Evolutionary conservation across 768 basidiomycete genomes (phyloP).

Genomic region (Cyathus striatus): DNA sequence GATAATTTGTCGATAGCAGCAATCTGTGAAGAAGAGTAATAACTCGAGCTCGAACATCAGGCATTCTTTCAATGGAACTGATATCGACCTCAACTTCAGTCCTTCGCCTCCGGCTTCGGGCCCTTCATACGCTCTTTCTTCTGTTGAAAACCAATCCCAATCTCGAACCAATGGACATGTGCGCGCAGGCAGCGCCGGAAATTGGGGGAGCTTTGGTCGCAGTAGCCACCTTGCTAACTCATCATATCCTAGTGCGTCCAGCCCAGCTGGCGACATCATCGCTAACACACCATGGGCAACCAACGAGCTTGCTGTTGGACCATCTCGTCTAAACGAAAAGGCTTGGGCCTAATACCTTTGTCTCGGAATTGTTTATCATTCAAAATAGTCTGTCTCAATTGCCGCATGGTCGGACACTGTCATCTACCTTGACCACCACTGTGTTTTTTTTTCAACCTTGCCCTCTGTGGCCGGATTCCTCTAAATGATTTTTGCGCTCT

Average conservation of each 20-base stretch:
- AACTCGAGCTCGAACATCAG: constrained; percentile 50
- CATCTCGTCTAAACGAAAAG: constrained; percentile 48
- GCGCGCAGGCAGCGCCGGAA: constrained; percentile 76
- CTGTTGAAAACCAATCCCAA: constrained; percentile 27
- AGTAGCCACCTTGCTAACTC: constrained; percentile 44
- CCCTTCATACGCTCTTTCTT: constrained; percentile 35
- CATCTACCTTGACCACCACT: no score
- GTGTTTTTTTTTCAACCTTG: constrained; percentile 12
- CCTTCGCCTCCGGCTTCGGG: constrained; percentile 49
- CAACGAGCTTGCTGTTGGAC: constrained; percentile 44
- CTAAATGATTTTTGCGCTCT: constrained; percentile 10
- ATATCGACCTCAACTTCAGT: constrained; percentile 54
- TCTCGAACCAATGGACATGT: constrained; percentile 62
- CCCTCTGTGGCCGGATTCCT: constrained; percentile 1
- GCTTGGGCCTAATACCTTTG: constrained; percentile 42
- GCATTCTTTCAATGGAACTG: constrained; percentile 75
- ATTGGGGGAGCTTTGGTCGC: constrained; percentile 65
- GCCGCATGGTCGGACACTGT: constrained; percentile 42
- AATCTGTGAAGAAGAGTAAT: constrained; percentile 42
- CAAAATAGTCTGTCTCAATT: constrained; percentile 20
- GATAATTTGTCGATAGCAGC: constrained; percentile 21
- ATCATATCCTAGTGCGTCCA: constrained; percentile 51
- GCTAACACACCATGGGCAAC: constrained; percentile 56
- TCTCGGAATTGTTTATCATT: constrained; percentile 14
- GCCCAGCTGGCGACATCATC: constrained; percentile 53